These are phyloP conservation scores for Eudorina sp. DNA, from an alignment of 139 green algal species.

Conservation along the genomic window DNA sequence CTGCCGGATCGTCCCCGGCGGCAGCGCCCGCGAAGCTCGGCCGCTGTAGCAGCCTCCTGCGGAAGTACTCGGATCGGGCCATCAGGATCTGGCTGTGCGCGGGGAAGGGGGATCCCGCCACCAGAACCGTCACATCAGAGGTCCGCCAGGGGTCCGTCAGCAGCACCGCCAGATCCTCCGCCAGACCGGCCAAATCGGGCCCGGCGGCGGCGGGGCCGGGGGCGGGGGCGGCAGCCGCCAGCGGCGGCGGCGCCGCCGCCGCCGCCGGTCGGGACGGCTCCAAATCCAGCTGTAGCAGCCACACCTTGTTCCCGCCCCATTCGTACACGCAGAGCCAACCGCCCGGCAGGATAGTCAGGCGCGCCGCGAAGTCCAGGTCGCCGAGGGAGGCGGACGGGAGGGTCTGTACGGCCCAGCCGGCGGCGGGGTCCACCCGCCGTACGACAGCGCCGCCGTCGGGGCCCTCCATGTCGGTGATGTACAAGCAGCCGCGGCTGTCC, in stretches of 20 bases:
- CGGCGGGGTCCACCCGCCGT: not conserved
- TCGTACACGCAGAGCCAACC: conserved; percentile 29
- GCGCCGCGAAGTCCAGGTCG: not conserved
- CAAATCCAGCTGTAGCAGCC: not conserved
- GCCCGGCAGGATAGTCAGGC: conserved; percentile 11
- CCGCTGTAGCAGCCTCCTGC: not conserved
- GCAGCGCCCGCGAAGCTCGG: too few species aligned
- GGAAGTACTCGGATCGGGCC: conserved; percentile 2
- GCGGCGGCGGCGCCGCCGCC: not conserved
- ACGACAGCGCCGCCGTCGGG: not conserved
- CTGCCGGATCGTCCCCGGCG: not conserved
- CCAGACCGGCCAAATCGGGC: not conserved
- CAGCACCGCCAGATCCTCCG: conserved; percentile 3
- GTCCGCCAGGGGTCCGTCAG: not conserved
- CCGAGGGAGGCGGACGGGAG: conserved; percentile 4
- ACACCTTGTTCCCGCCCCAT: conserved; percentile 6
- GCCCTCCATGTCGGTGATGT: conserved; percentile 17
- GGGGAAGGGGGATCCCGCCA: not conserved
- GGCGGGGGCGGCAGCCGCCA: not conserved
- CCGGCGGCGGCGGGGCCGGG: too few species aligned
- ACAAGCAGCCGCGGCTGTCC: not conserved
- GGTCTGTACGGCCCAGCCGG: not conserved
- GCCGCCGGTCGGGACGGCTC: not conserved
- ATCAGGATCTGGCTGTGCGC: conserved; percentile 21
- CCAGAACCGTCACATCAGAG: not conserved